Evolutionary conservation across 2,329 filamentous ascomycete genomes (phyloP).

Genomic region (Paraconiothyrium brasiliense): DNA sequence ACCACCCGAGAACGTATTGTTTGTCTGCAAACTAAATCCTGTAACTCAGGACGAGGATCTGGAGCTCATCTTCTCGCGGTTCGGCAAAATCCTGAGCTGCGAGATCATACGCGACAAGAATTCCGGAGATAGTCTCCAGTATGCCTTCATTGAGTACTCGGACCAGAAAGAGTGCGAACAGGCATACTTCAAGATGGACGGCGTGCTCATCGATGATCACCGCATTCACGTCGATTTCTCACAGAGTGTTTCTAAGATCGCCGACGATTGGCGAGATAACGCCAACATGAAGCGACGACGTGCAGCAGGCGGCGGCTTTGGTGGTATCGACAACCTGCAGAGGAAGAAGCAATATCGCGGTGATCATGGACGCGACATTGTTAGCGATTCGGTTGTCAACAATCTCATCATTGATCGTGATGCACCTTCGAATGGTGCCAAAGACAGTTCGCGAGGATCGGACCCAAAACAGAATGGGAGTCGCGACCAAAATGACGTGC

Average conservation of each 20-base stretch:
- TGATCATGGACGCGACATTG: constrained; percentile 38
- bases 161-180: constrained; percentile 92
- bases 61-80: constrained; percentile 95
- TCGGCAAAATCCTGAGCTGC: constrained; percentile 93
- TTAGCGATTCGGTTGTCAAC: constrained; percentile 44
- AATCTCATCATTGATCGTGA: constrained; percentile 43
- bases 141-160: constrained; percentile 97
- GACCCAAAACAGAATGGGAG: constrained; percentile 14
- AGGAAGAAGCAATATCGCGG: constrained; percentile 83
- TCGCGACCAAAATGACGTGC: constrained; percentile 26
- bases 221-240: constrained; percentile 99
- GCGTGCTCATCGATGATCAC: constrained; percentile 94
- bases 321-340: constrained; percentile 86
- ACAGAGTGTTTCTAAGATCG: constrained; percentile 87
- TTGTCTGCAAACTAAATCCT: constrained; percentile 98
- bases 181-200: constrained; percentile 99
- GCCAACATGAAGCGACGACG: constrained; percentile 81
- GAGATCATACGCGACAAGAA: constrained; percentile 95
- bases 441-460: constrained; percentile 20
- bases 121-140: constrained; percentile 94
- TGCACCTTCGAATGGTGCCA: constrained; percentile 21
- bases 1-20: constrained; percentile 95
- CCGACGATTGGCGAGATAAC: constrained; percentile 85
- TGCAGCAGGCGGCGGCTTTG: constrained; percentile 73
- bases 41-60: constrained; percentile 95